These are phyloP conservation scores for Clonostachys sp. DNA, from an alignment of 2,329 filamentous ascomycete genomes.

Conservation along the genomic window DNA sequence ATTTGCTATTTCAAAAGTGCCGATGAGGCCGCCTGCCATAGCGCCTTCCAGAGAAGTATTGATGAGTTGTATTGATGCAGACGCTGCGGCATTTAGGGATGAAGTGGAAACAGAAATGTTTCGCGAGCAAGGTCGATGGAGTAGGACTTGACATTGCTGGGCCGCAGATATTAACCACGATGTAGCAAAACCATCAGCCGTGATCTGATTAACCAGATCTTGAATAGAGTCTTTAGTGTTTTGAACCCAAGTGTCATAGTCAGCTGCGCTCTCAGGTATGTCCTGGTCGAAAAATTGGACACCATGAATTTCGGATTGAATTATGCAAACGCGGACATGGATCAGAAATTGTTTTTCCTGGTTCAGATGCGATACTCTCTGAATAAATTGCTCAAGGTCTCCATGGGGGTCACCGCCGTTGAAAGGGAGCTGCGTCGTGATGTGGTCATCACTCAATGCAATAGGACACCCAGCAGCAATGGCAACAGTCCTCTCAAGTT, in stretches of 20 bases:
- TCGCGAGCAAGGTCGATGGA: slow-evolving; percentile 6
- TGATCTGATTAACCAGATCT: not conserved
- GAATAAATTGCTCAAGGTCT: not conserved
- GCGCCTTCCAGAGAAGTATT: not conserved
- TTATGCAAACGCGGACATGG: slow-evolving; percentile 1
- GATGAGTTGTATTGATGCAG: slow-evolving; percentile 13
- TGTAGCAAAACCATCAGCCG: not conserved
- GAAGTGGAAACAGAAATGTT: slow-evolving; percentile 6
- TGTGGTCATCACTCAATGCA: slow-evolving; percentile 4
- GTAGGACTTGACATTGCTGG: slow-evolving; percentile 6
- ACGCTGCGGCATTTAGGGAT: slow-evolving; percentile 2
- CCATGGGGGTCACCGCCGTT: not conserved
- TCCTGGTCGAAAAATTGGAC: slow-evolving; percentile 5
- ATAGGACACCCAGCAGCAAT: slow-evolving; percentile 6
- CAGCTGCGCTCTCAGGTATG: not conserved
- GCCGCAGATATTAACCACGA: slow-evolving; percentile 1
- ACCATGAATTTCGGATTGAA: slow-evolving; percentile 4
- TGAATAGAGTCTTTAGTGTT: not conserved
- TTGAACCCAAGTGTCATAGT: slow-evolving; percentile 3
- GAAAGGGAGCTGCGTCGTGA: slow-evolving; percentile 4
- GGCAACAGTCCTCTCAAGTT: slow-evolving; percentile 6
- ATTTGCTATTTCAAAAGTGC: slow-evolving; percentile 1
- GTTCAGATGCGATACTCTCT: not conserved
- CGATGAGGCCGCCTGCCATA: not conserved
- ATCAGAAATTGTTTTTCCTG: slow-evolving; percentile 5